phyloP scores from a whole-genome alignment of 1,284 basidiomycete genomes.

The Microbotryum saponariae region DNA sequence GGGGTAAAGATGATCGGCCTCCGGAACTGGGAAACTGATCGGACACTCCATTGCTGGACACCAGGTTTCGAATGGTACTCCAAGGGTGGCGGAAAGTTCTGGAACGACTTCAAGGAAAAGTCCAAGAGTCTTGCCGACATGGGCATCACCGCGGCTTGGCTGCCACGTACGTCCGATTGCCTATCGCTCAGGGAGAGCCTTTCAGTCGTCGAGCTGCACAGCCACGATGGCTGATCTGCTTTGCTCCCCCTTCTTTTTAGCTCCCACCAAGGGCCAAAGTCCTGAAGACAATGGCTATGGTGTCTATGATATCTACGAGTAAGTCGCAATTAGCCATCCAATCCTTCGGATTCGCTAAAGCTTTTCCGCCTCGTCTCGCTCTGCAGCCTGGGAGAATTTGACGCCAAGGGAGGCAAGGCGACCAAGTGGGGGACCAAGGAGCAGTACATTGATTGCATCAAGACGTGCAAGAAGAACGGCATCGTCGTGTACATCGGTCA shows the following conservation, averaged over 20 bases:
- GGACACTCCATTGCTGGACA: neutral
- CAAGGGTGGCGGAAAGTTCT: conserved; percentile 55
- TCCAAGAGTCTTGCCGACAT: conserved; percentile 60
- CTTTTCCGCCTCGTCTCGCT: conserved; percentile 14
- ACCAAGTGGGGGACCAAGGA: conserved; percentile 91
- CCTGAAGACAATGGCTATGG: conserved; percentile 45
- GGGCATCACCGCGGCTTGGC: conserved; percentile 74
- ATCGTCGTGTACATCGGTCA: conserved; percentile 64
- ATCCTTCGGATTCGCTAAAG: conserved; percentile 57
- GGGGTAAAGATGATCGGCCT: neutral
- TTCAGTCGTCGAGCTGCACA: neutral
- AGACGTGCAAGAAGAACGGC: conserved; percentile 43
- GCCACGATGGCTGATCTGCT: neutral
- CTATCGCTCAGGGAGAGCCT: neutral
- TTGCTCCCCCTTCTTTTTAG: conserved; percentile 25
- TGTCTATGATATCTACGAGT: conserved; percentile 47
- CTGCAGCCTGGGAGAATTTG: conserved; percentile 69
- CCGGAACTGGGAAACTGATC: neutral
- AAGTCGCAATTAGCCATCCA: neutral
- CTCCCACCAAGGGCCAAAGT: conserved; percentile 43
- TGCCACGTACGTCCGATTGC: conserved; percentile 43
- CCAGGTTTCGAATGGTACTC: conserved; percentile 39
- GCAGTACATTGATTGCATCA: conserved; percentile 63
- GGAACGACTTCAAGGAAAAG: conserved; percentile 69
- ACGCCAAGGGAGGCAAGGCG: conserved; percentile 64